Evolutionary conservation across 2,329 filamentous ascomycete species (phyloP).

Genomic region (Bertia moriformis): DNA sequence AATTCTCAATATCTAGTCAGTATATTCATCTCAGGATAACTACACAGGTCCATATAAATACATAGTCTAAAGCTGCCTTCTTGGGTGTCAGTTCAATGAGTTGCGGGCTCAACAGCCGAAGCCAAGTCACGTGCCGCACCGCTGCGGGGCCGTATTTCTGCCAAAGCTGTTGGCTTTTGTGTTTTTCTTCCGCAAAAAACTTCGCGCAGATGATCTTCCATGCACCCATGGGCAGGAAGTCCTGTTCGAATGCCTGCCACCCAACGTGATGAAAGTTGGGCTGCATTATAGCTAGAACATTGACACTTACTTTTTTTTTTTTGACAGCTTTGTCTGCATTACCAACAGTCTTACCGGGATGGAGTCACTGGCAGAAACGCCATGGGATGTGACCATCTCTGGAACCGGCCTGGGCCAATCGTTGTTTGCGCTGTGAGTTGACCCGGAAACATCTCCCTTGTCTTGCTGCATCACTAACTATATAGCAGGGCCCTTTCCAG

Average conservation of each 20-base stretch:
- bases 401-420: conserved; percentile 69
- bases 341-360: no score
- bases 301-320: background rate
- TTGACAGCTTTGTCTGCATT: background rate
- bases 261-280: background rate
- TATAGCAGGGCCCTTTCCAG: conserved; percentile 50
- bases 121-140: background rate
- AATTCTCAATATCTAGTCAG: no score
- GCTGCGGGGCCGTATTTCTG: background rate
- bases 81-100: no score
- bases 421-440: conserved; percentile 57
- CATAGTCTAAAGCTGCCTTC: no score
- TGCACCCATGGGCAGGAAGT: background rate
- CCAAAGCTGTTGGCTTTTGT: background rate
- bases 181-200: background rate
- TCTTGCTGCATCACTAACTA: conserved; percentile 11
- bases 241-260: background rate
- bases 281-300: background rate
- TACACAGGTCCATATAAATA: no score
- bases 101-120: no score
- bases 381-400: conserved; percentile 68
- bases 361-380: conserved; percentile 61
- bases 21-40: no score
- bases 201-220: background rate
- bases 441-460: conserved; percentile 18